A percentile compares a stretch with the other conserved stretches of the same genome.
Evolutionary conservation across 2,329 filamentous ascomycete species (phyloP).

Genomic region (Claviceps capensis): DNA sequence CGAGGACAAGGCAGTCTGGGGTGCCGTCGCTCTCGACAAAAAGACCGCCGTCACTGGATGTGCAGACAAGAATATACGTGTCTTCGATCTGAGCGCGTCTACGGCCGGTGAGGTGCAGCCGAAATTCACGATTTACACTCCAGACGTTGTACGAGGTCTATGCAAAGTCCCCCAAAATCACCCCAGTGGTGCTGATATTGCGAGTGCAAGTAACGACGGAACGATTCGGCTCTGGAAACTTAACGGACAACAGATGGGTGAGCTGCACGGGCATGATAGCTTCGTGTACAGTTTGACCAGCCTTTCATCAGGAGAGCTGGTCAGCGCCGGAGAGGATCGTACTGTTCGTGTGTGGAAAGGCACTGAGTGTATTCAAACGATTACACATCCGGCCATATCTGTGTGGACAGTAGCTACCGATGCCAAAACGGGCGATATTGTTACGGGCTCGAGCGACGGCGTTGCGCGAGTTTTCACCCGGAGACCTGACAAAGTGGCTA

Average conservation of each 20-base stretch:
- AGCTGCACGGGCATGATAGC: slow-evolving; percentile 78
- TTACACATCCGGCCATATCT: slow-evolving; percentile 91
- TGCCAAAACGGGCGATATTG: slow-evolving; percentile 73
- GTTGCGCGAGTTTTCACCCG: slow-evolving; percentile 75
- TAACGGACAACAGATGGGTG: slow-evolving; percentile 59
- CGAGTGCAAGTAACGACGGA: slow-evolving; percentile 87
- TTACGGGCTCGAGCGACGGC: slow-evolving; percentile 83
- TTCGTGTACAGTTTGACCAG: slow-evolving; percentile 81
- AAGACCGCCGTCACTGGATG: slow-evolving; percentile 79
- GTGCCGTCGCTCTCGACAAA: slow-evolving; percentile 71
- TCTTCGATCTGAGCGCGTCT: slow-evolving; percentile 58
- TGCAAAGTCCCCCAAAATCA: slow-evolving; percentile 66
- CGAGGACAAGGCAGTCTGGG: slow-evolving; percentile 68
- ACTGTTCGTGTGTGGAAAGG: slow-evolving; percentile 83
- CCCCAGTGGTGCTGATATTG: slow-evolving; percentile 77
- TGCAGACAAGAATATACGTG: slow-evolving; percentile 77
- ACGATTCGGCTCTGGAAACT: slow-evolving; percentile 78
- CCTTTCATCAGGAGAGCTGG: slow-evolving; percentile 71
- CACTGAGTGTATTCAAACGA: slow-evolving; percentile 76
- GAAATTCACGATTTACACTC: slow-evolving; percentile 44
- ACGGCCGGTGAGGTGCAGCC: slow-evolving; percentile 41
- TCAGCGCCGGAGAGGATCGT: slow-evolving; percentile 89
- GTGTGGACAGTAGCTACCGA: slow-evolving; percentile 90
- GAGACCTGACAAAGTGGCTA: slow-evolving; percentile 53
- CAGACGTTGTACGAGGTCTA: slow-evolving; percentile 78